A percentile compares a stretch with the other conserved stretches of the same genome.
phyloP scores from a whole-genome alignment of 2,329 filamentous ascomycete species.

The Verticillium longisporum region DNA sequence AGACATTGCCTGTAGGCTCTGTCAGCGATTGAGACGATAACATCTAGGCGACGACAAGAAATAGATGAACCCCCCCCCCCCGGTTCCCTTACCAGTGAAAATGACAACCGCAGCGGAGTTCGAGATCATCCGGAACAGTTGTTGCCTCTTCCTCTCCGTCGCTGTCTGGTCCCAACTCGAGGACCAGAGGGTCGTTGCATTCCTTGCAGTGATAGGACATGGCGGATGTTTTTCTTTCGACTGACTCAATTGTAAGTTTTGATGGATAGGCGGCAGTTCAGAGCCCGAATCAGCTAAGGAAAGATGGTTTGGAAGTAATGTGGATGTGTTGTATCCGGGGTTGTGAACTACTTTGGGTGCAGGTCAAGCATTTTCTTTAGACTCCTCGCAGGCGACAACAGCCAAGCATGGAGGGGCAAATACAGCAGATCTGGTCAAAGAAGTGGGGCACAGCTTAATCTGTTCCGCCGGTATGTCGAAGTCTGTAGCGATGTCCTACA shows the following conservation, averaged over 20 bases:
- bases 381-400: neutral
- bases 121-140: conserved; percentile 63
- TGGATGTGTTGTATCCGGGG: neutral
- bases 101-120: conserved; percentile 64
- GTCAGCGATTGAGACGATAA: neutral
- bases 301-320: too few relatives aligned
- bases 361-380: neutral
- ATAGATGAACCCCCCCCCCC: too few relatives aligned
- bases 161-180: conserved; percentile 45
- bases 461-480: too few relatives aligned
- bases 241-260: too few relatives aligned
- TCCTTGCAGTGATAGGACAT: conserved; percentile 41
- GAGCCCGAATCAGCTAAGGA: too few relatives aligned
- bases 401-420: neutral
- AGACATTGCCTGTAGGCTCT: conserved; percentile 60
- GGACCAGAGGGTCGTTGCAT: conserved; percentile 50
- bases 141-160: conserved; percentile 24
- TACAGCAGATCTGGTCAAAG: neutral
- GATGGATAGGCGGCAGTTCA: too few relatives aligned
- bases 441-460: neutral
- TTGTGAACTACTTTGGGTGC: neutral
- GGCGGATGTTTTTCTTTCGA: neutral
- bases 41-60: too few relatives aligned
- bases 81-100: conserved; percentile 62
- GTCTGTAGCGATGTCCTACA: too few relatives aligned